These are phyloP conservation scores for Udeniomyces megalosporus DNA, from an alignment of 768 basidiomycete species.

Conservation along the genomic window DNA sequence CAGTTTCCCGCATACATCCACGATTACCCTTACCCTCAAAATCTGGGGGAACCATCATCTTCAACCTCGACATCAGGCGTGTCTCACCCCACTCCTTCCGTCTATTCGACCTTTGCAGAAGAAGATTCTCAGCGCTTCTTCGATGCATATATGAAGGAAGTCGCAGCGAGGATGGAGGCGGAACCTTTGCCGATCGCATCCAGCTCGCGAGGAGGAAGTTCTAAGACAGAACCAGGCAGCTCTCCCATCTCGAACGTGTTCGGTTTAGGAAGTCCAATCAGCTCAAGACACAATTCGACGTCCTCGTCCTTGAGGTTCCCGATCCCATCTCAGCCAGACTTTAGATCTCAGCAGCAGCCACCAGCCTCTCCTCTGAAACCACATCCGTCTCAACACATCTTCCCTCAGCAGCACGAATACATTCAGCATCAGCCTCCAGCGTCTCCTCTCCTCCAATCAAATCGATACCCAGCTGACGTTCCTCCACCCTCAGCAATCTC, in stretches of 20 bases:
- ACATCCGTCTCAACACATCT: no score
- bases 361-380: no score
- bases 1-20: background rate
- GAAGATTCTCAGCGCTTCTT: conserved; percentile 26
- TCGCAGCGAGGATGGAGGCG: conserved; percentile 37
- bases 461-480: no score
- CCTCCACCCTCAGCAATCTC: no score
- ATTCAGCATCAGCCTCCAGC: no score
- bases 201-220: conserved; percentile 19
- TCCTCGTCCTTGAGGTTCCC: background rate
- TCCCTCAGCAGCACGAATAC: no score
- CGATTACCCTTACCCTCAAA: background rate
- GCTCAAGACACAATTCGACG: background rate
- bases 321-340: no score
- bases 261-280: background rate
- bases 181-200: conserved; percentile 22
- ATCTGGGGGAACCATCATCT: background rate
- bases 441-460: no score
- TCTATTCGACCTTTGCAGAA: conserved; percentile 31
- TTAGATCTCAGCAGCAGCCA: no score
- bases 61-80: background rate
- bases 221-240: conserved; percentile 38
- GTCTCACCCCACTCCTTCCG: background rate
- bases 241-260: background rate
- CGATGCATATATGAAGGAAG: conserved; percentile 3